A percentile compares a stretch with the other conserved stretches of the same genome.
Conservation (phyloP, 768 basidiomycete genomes). For the Tulasnella sp. region DNA sequence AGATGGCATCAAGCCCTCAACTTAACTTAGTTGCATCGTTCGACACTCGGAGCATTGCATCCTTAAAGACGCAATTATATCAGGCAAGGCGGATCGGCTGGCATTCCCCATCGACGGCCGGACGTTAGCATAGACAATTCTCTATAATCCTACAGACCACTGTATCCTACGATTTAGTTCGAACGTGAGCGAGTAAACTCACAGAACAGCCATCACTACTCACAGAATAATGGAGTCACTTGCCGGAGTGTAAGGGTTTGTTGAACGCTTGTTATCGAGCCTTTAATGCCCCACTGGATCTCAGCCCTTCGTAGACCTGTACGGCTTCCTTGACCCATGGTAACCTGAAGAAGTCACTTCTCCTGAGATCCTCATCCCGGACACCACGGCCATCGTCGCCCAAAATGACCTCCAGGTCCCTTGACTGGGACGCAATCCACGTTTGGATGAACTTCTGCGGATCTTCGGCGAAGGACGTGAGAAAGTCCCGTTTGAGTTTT, state of each 20-base stretch:
- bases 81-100: not conserved
- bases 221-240: not conserved
- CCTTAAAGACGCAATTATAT: not conserved
- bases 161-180: not conserved
- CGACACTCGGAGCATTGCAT: too few species aligned
- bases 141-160: not conserved
- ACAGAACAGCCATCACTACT: not conserved
- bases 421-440: slow-evolving; percentile 86
- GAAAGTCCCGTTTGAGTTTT: slow-evolving; percentile 77
- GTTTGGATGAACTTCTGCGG: slow-evolving; percentile 77
- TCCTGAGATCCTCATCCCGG: slow-evolving; percentile 76
- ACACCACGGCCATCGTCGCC: slow-evolving; percentile 68
- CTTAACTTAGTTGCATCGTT: not conserved
- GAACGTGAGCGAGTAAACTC: not conserved
- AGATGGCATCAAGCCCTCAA: not conserved
- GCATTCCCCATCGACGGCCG: not conserved
- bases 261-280: not conserved
- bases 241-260: not conserved
- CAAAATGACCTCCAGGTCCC: slow-evolving; percentile 83
- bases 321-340: slow-evolving; percentile 81
- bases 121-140: not conserved
- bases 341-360: slow-evolving; percentile 84
- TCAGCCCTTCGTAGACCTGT: slow-evolving; percentile 73
- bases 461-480: slow-evolving; percentile 70
- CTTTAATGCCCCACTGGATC: slow-evolving; percentile 41